A percentile compares a stretch with the other conserved stretches of the same genome.
Conservation (phyloP, 225 moss, liverwort and hornwort species). For the Ulota crispa region DNA sequence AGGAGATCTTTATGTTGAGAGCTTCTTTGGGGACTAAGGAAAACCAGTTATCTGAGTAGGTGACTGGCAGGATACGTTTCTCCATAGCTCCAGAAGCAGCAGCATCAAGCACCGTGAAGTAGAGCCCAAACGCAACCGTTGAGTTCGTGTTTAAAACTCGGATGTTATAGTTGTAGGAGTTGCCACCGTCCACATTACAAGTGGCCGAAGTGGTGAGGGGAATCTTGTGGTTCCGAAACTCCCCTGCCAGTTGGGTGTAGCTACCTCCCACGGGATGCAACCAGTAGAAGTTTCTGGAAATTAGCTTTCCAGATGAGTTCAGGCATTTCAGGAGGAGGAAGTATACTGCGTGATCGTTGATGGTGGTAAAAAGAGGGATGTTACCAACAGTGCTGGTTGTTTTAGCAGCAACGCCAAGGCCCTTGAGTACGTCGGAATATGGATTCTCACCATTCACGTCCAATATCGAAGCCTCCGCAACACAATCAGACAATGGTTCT, state of each 20-base stretch:
- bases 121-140: constrained; percentile 76
- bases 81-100: constrained; percentile 33
- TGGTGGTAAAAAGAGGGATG: constrained; percentile 49
- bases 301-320: constrained; percentile 32
- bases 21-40: constrained; percentile 75
- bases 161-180: constrained; percentile 31
- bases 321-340: constrained; percentile 73
- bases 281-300: constrained; percentile 97
- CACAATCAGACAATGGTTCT: constrained; percentile 37
- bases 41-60: constrained; percentile 85
- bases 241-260: constrained; percentile 57
- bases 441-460: constrained; percentile 55
- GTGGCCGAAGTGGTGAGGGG: constrained; percentile 39
- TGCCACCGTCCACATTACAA: constrained; percentile 26
- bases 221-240: constrained; percentile 63
- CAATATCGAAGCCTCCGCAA: constrained; percentile 61
- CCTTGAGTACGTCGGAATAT: constrained; percentile 28
- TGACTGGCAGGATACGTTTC: constrained; percentile 76
- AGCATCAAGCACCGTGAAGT: constrained; percentile 56
- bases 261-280: constrained; percentile 57
- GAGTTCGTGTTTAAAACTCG: constrained; percentile 47
- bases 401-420: constrained; percentile 41
- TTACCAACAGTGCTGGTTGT: constrained; percentile 51
- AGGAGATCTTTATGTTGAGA: constrained; percentile 55
- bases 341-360: constrained; percentile 44